Evolutionary conservation across 1,284 basidiomycete species (phyloP).

Genomic region (Flammula alnicola): DNA sequence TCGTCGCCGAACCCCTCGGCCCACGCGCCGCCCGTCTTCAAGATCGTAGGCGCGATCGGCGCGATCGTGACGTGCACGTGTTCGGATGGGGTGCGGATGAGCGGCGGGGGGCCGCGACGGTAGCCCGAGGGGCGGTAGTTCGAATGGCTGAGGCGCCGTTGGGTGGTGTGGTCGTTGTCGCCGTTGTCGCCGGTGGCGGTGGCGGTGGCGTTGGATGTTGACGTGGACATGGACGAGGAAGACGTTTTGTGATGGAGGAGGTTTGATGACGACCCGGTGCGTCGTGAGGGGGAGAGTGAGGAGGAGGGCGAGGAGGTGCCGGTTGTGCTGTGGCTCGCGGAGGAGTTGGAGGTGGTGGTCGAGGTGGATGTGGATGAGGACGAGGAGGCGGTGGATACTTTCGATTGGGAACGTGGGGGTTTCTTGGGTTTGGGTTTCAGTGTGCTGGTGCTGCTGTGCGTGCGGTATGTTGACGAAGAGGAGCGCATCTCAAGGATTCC

Average conservation of each 20-base stretch:
- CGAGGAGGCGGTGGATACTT: constrained; percentile 41
- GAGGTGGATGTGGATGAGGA: constrained; percentile 42
- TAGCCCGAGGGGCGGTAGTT: constrained; percentile 16
- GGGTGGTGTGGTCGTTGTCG: background rate
- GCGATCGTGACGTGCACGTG: constrained; percentile 83
- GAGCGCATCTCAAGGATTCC: constrained; percentile 70
- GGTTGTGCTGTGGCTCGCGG: constrained; percentile 27
- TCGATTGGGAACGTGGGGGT: constrained; percentile 42
- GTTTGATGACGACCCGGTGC: constrained; percentile 3
- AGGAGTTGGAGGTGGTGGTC: constrained; percentile 33
- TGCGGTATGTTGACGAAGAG: too few species aligned
- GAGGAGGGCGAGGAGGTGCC: constrained; percentile 28
- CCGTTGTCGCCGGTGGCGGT: background rate
- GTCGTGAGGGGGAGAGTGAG: constrained; percentile 26
- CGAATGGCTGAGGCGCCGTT: constrained; percentile 3
- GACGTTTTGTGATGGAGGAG: constrained; percentile 13
- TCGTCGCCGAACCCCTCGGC: constrained; percentile 42
- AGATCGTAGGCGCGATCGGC: constrained; percentile 90
- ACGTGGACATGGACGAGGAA: too few species aligned
- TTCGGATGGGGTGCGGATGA: constrained; percentile 43
- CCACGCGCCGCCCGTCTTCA: constrained; percentile 76
- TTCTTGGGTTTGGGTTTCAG: constrained; percentile 27
- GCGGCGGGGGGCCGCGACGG: constrained; percentile 27
- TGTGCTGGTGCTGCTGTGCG: constrained; percentile 24
- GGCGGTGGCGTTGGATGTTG: constrained; percentile 15